A percentile compares a stretch with the other conserved stretches of the same genome.
phyloP scores from a whole-genome alignment of 2,329 filamentous ascomycete species.

The Ceratocystis alfenasii region DNA sequence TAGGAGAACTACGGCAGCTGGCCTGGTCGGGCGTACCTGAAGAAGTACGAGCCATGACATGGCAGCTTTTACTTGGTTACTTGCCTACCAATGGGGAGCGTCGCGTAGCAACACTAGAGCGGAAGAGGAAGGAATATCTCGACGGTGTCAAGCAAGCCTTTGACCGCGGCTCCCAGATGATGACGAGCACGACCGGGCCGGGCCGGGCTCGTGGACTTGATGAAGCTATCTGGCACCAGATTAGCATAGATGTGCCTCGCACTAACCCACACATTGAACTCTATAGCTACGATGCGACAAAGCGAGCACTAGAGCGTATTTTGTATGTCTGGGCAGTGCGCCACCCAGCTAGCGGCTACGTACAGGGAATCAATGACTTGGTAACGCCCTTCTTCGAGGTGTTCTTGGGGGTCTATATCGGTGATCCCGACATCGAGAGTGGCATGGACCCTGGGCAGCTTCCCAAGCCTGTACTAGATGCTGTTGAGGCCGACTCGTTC shows the following conservation, averaged over 20 bases:
- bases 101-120: conserved; percentile 75
- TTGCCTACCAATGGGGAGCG: conserved; percentile 93
- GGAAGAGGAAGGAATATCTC: conserved; percentile 91
- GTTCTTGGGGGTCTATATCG: conserved; percentile 87
- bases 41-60: conserved; percentile 97
- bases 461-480: conserved; percentile 79
- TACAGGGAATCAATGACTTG: conserved; percentile 96
- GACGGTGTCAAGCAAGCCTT: conserved; percentile 73
- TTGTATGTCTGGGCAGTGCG: conserved; percentile 96
- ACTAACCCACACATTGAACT: conserved; percentile 93
- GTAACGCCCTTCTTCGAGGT: conserved; percentile 98
- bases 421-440: conserved; percentile 79
- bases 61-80: conserved; percentile 91
- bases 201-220: conserved; percentile 57
- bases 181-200: conserved; percentile 15
- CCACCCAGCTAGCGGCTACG: conserved; percentile 93
- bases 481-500: conserved; percentile 93
- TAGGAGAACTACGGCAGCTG: conserved; percentile 69
- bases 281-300: conserved; percentile 91
- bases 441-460: conserved; percentile 96
- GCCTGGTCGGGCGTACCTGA: conserved; percentile 92
- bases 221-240: conserved; percentile 98
- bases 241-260: conserved; percentile 92
- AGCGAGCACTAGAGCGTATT: conserved; percentile 85
- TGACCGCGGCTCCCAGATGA: conserved; percentile 42